Base-by-base conservation (phyloP, 768 basidiomycete genomes). In the Rhodotorula toruloides region DNA sequence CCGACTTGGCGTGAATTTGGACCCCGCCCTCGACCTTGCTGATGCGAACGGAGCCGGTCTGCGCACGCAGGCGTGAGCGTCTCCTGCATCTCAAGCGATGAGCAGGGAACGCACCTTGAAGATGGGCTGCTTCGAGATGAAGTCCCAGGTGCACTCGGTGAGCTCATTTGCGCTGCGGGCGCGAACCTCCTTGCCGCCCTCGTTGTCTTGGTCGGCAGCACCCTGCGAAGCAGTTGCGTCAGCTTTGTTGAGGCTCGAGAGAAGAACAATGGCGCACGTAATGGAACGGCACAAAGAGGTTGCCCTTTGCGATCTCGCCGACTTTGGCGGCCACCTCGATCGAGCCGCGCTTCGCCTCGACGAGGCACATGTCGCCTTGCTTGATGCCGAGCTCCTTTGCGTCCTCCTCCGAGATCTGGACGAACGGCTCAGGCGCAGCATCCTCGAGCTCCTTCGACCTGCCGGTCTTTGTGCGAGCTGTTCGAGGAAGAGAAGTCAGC, bases 261-360 rank as follows among this genome's bases (percentile, higher is more conserved):
- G n/a, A n/a, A n/a, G n/a, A n/a, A n/a, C n/a, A n/a, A n/a, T n/a
- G n/a, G n/a, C n/a, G n/a, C n/a, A n/a, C 72, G 59, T 63, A 73
- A 49, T 73, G 72, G 56, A 73, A 71, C 17, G 72, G 72, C 11
- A 73, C 58, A 49, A 73, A 73, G 44, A 73, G 49, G 32, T 73
- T 61, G 9, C 72, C 72, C 53, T 65, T 61, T 21, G 53, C 61
- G 48, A 70, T 70, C 39, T 70, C 62, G 53, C 72, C 68, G 50
- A 70, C 47, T 47, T 70, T 72, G 36, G 69, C 72, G 3, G 72
- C 61, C 16, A 71, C 47, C 49, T 73, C 69, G 44, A 67, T 42
- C 40, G 55, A 40, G 21, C 72, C 72, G 29, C 63, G 55, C 3
- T 54, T 54, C 10, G 66, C 61, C 52, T 61, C 57, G 53, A 70